Evolutionary conservation across 2,329 filamentous ascomycete genomes (phyloP).

Genomic region (Fusarium protoensiforme): DNA sequence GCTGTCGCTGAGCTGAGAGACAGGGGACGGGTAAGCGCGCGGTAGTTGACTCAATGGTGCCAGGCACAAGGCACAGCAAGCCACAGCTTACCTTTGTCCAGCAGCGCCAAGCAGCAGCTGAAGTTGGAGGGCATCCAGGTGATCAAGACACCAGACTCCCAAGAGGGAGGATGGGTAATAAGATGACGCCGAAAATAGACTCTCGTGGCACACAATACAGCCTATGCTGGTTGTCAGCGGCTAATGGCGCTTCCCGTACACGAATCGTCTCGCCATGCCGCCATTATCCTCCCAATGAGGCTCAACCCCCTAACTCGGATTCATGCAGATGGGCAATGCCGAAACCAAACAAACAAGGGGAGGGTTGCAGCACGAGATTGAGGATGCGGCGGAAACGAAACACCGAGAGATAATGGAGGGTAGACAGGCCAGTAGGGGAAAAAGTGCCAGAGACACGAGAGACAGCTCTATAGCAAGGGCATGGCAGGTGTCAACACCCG

Average conservation of each 20-base stretch:
- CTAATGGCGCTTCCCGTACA: conserved; percentile 21
- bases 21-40: conserved; percentile 27
- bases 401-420: conserved; percentile 24
- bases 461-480: not conserved
- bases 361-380: conserved; percentile 8
- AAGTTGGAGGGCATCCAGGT: not conserved
- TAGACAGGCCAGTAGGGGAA: not conserved
- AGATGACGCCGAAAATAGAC: not conserved
- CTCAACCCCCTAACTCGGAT: conserved; percentile 20
- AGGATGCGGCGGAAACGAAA: conserved; percentile 22
- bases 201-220: not conserved
- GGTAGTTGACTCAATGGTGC: conserved; percentile 24
- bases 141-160: not conserved
- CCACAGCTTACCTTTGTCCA: not conserved
- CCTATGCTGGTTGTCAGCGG: conserved; percentile 21
- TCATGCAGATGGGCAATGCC: conserved; percentile 13
- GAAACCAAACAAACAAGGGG: conserved; percentile 10
- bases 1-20: not conserved
- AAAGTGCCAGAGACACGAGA: conserved; percentile 15
- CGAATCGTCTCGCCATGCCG: not conserved
- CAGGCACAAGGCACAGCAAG: not conserved
- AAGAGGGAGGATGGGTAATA: not conserved
- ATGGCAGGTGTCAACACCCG: conserved; percentile 4
- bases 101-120: not conserved
- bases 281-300: conserved; percentile 18